Conservation (phyloP, 1,139 yeast genomes). For the Zygosaccharomyces sapae region DNA sequence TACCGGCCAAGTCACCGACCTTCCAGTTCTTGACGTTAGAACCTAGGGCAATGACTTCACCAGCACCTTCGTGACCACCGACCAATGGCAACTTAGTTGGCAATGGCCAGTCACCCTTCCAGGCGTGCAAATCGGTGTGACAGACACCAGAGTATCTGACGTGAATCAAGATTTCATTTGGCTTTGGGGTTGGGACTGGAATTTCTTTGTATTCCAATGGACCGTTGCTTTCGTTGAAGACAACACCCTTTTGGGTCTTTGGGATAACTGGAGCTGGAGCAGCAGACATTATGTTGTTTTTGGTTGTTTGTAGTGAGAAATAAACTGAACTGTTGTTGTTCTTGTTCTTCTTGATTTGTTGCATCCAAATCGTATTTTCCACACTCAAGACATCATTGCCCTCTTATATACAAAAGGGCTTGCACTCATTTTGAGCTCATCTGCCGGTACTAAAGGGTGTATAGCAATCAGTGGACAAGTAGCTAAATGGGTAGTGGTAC, state of each 20-base stretch:
- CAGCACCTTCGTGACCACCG: constrained; percentile 71
- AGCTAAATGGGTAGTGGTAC: background rate
- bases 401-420: background rate
- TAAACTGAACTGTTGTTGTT: background rate
- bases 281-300: constrained; percentile 7
- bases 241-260: constrained; percentile 46
- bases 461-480: background rate
- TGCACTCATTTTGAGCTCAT: no score
- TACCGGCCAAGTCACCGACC: constrained; percentile 60
- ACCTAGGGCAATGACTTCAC: constrained; percentile 59
- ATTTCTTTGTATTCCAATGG: constrained; percentile 50
- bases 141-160: constrained; percentile 64
- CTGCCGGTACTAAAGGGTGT: background rate
- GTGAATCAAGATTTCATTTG: constrained; percentile 54
- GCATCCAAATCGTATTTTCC: no score
- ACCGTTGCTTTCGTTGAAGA: constrained; percentile 47
- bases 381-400: no score
- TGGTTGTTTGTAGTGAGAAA: background rate
- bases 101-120: constrained; percentile 67
- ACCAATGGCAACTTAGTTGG: constrained; percentile 55
- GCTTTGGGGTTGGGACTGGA: constrained; percentile 55
- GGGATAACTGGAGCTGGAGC: constrained; percentile 30
- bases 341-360: background rate
- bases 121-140: constrained; percentile 64
- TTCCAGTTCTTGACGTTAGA: constrained; percentile 55